Evolutionary conservation across 2,329 filamentous ascomycete species (phyloP).

Genomic region (Aaosphaeria arxii): DNA sequence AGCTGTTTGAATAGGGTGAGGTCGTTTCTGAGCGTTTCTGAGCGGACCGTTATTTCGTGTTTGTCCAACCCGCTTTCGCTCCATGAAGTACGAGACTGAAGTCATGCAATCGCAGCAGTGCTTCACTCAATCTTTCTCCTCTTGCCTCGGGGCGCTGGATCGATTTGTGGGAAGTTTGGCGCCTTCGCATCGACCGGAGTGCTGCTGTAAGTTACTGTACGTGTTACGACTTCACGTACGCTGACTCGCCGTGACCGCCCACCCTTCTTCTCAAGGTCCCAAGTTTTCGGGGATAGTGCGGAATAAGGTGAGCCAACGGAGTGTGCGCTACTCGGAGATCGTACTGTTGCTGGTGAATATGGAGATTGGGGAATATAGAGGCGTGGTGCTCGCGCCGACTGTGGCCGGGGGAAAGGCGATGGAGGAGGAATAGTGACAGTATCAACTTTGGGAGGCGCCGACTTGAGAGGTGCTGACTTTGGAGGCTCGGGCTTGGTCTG

Average conservation of each 20-base stretch:
- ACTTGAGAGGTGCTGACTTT: constrained; percentile 40
- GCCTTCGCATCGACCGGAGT: constrained; percentile 40
- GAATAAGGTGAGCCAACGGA: constrained; percentile 70
- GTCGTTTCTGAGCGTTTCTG: not conserved
- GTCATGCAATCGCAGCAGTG: constrained; percentile 14
- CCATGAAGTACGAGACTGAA: constrained; percentile 14
- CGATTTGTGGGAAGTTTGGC: constrained; percentile 60
- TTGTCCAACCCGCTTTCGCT: constrained; percentile 6
- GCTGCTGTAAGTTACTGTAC: constrained; percentile 84
- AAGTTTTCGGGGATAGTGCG: constrained; percentile 73
- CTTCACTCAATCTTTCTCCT: constrained; percentile 67
- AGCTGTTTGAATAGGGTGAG: constrained; percentile 2
- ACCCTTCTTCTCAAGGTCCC: constrained; percentile 69
- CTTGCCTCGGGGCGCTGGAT: constrained; percentile 89
- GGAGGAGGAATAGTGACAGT: constrained; percentile 60
- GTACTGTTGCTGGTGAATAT: constrained; percentile 57
- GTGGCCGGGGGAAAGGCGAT: constrained; percentile 62
- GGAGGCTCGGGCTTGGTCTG: constrained; percentile 34
- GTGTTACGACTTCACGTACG: constrained; percentile 88
- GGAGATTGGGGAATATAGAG: constrained; percentile 78
- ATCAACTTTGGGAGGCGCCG: constrained; percentile 40
- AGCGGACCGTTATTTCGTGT: not conserved
- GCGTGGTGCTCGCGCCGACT: constrained; percentile 57
- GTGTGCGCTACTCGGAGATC: constrained; percentile 67
- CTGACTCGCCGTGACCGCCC: constrained; percentile 59